Conservation (phyloP, 768 basidiomycete species). For the Rhizopogon roseolus region DNA sequence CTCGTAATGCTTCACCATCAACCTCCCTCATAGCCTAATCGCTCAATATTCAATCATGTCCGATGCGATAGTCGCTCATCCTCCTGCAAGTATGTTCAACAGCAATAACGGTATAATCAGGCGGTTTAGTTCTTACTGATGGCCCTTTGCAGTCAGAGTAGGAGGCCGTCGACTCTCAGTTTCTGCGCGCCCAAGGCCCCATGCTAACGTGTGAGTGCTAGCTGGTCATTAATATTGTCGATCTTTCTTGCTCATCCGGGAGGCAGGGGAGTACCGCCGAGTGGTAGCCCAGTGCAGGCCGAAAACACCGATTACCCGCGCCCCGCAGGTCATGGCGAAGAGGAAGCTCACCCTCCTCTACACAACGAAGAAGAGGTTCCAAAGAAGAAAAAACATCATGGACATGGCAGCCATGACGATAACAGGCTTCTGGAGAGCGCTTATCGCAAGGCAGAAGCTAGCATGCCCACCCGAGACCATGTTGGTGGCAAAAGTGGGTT, state of each 20-base stretch:
- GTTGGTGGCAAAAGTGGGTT: constrained; percentile 29
- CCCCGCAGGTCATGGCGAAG: constrained; percentile 38
- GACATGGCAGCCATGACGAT: constrained; percentile 34
- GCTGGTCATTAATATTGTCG: too few relatives aligned
- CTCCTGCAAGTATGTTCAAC: constrained; percentile 42
- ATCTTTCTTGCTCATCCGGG: neutral
- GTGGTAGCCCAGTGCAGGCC: constrained; percentile 12
- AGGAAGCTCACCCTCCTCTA: constrained; percentile 26
- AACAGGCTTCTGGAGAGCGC: constrained; percentile 42
- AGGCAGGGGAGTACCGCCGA: constrained; percentile 2
- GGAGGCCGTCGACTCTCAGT: constrained; percentile 49
- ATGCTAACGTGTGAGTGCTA: constrained; percentile 27
- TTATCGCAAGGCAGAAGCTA: constrained; percentile 42
- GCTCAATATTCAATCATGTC: constrained; percentile 20
- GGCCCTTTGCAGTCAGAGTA: constrained; percentile 30
- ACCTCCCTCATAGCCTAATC: neutral
- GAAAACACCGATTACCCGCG: constrained; percentile 47
- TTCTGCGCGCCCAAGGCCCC: constrained; percentile 34
- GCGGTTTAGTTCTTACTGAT: neutral
- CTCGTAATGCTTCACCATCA: neutral
- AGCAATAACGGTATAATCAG: neutral
- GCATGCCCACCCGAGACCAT: constrained; percentile 43
- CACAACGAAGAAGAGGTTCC: constrained; percentile 42
- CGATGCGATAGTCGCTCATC: constrained; percentile 27
- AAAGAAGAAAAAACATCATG: constrained; percentile 45